Conservation (phyloP, 2,329 filamentous ascomycete species). For the Phyllosticta citrichinensis region DNA sequence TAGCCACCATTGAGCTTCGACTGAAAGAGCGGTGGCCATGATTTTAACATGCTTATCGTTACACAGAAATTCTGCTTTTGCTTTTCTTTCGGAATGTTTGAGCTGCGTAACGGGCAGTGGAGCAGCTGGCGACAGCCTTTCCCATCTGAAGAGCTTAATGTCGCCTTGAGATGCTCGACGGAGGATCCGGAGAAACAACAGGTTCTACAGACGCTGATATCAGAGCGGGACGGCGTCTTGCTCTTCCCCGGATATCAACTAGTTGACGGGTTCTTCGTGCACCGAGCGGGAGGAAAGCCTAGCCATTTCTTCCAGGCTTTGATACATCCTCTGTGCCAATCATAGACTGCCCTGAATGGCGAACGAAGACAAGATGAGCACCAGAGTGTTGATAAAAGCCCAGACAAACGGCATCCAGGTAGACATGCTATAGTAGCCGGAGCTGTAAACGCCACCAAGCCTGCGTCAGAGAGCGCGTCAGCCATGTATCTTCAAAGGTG, state of each 20-base stretch:
- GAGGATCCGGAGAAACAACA: not conserved
- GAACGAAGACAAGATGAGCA: conserved; percentile 79
- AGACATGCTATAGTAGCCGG: conserved; percentile 81
- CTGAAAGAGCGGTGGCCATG: not conserved
- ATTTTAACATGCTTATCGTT: not conserved
- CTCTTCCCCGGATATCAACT: no score
- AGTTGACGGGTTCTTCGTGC: not conserved
- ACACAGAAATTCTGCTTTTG: not conserved
- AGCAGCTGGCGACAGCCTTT: not conserved
- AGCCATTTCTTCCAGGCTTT: not conserved
- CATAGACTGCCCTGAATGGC: conserved; percentile 83
- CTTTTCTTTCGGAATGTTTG: not conserved
- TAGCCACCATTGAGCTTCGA: not conserved
- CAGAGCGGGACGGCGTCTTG: not conserved
- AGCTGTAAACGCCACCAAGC: conserved; percentile 68
- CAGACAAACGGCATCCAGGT: conserved; percentile 90
- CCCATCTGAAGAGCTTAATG: not conserved
- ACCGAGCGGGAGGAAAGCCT: not conserved
- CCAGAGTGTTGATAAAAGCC: conserved; percentile 73
- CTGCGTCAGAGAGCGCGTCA: conserved; percentile 32
- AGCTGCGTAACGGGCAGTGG: not conserved
- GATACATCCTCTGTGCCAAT: conserved; percentile 17
- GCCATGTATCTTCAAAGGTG: not conserved
- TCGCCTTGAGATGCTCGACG: not conserved
- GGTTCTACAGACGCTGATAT: not conserved